phyloP scores from a whole-genome alignment of 768 basidiomycete genomes.

The Cubamyces sp. region DNA sequence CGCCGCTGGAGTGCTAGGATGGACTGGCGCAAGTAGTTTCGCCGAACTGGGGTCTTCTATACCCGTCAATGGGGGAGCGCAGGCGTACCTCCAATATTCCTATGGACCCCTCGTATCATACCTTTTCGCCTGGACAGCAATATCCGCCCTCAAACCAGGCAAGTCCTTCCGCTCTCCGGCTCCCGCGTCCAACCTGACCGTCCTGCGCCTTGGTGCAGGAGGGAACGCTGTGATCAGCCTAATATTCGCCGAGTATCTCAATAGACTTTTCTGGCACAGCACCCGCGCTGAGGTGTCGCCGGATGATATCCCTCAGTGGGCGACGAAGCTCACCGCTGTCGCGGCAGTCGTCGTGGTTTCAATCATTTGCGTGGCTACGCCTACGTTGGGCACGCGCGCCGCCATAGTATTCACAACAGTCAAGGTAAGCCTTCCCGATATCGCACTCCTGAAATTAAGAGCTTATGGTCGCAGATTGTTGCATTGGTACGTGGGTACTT shows the following conservation, averaged over 20 bases:
- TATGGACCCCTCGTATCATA: slow-evolving; percentile 89
- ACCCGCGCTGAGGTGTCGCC: slow-evolving; percentile 73
- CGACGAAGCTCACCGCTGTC: slow-evolving; percentile 85
- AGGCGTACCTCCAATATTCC: slow-evolving; percentile 87
- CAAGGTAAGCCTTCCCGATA: slow-evolving; percentile 61
- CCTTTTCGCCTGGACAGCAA: slow-evolving; percentile 94
- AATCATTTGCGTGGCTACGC: slow-evolving; percentile 76
- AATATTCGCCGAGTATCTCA: slow-evolving; percentile 91
- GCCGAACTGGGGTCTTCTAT: slow-evolving; percentile 91
- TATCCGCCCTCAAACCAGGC: slow-evolving; percentile 87
- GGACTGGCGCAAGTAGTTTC: slow-evolving; percentile 96
- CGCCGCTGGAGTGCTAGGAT: slow-evolving; percentile 79
- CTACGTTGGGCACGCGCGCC: slow-evolving; percentile 76
- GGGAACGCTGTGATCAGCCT: slow-evolving; percentile 84
- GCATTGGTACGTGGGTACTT: slow-evolving; percentile 56
- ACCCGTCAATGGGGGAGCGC: slow-evolving; percentile 67
- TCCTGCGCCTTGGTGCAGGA: slow-evolving; percentile 44
- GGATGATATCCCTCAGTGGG: slow-evolving; percentile 85
- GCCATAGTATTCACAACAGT: slow-evolving; percentile 87
- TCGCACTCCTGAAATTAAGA: not conserved
- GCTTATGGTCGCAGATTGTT: slow-evolving; percentile 48
- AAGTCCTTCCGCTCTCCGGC: slow-evolving; percentile 14
- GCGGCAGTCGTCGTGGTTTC: slow-evolving; percentile 74
- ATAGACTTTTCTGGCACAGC: slow-evolving; percentile 82
- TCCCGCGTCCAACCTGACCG: slow-evolving; percentile 2